phyloP scores from a whole-genome alignment of 495 filamentous ascomycete genomes.

The Aspergillus haitiensis region DNA sequence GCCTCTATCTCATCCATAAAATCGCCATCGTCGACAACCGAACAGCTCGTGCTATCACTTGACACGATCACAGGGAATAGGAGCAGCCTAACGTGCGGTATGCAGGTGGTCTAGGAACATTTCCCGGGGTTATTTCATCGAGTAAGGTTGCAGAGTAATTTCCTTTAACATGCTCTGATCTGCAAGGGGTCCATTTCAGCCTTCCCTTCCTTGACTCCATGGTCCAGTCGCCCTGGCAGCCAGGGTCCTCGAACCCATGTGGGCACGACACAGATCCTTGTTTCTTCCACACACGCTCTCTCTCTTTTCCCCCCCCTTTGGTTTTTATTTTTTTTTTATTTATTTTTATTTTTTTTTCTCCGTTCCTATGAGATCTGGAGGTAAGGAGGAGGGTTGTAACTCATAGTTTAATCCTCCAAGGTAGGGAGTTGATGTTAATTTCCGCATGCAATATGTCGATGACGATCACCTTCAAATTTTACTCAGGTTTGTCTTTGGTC shows the following conservation, averaged over 20 bases:
- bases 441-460: constrained; percentile 7
- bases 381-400: constrained; percentile 19
- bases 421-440: constrained; percentile 10
- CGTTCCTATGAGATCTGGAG: neutral
- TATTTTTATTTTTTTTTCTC: constrained; percentile 1
- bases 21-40: neutral
- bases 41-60: neutral
- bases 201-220: neutral
- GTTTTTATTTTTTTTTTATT: no score
- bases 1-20: neutral
- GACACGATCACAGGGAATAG: neutral
- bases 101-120: constrained; percentile 16
- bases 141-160: constrained; percentile 18
- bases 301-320: no score
- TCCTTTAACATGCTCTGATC: constrained; percentile 15
- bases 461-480: neutral
- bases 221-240: neutral
- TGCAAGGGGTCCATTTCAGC: constrained; percentile 19
- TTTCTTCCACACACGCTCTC: no score
- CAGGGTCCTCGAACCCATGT: constrained; percentile 5
- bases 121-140: constrained; percentile 6
- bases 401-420: constrained; percentile 20
- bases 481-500: no score
- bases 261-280: constrained; percentile 1
- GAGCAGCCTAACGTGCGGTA: constrained; percentile 15